Percentiles rank a stretch among this genome's conserved stretches.
Evolutionary conservation across 805 yeast genomes (phyloP).

Genomic region (Yamadazyma paraphyllophila): DNA sequence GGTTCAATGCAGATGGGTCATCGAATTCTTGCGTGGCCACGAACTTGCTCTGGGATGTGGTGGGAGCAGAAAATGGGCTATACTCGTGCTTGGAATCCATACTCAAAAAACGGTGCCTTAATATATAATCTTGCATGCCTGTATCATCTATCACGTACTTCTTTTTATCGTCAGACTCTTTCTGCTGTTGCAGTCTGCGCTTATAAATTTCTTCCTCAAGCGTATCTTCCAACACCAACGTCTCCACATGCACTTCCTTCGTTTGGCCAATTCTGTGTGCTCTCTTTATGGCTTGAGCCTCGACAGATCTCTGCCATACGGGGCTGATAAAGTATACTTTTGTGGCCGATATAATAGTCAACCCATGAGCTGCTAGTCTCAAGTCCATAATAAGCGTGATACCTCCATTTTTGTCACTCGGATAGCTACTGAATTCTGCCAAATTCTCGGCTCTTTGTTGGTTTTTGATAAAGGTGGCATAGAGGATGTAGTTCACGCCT

Average conservation of each 20-base stretch:
- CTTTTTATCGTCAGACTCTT: slow-evolving; percentile 10
- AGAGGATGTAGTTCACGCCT: slow-evolving; percentile 60
- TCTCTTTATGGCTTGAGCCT: slow-evolving; percentile 75
- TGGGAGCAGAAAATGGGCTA: slow-evolving; percentile 30
- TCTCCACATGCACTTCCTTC: slow-evolving; percentile 65
- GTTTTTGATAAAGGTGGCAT: slow-evolving; percentile 58
- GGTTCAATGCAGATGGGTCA: slow-evolving; percentile 12
- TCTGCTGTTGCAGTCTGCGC: slow-evolving; percentile 22
- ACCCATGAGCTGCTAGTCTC: slow-evolving; percentile 65
- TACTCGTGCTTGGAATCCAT: slow-evolving; percentile 32
- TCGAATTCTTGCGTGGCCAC: slow-evolving; percentile 2
- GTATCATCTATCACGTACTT: slow-evolving; percentile 55
- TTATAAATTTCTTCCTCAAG: slow-evolving; percentile 68
- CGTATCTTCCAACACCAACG: slow-evolving; percentile 58
- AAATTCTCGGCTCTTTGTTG: slow-evolving; percentile 52
- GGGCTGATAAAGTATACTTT: slow-evolving; percentile 70
- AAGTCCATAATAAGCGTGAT: slow-evolving; percentile 64
- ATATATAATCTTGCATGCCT: slow-evolving; percentile 56
- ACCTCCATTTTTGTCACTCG: slow-evolving; percentile 38
- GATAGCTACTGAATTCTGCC: slow-evolving; percentile 45
- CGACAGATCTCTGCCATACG: slow-evolving; percentile 65
- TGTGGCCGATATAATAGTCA: slow-evolving; percentile 66
- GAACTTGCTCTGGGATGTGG: slow-evolving; percentile 8
- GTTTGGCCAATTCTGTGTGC: slow-evolving; percentile 75
- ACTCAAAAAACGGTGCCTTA: slow-evolving; percentile 47